Evolutionary conservation across 2,329 filamentous ascomycete species (phyloP).

Genomic region (Teratosphaeria viscida): DNA sequence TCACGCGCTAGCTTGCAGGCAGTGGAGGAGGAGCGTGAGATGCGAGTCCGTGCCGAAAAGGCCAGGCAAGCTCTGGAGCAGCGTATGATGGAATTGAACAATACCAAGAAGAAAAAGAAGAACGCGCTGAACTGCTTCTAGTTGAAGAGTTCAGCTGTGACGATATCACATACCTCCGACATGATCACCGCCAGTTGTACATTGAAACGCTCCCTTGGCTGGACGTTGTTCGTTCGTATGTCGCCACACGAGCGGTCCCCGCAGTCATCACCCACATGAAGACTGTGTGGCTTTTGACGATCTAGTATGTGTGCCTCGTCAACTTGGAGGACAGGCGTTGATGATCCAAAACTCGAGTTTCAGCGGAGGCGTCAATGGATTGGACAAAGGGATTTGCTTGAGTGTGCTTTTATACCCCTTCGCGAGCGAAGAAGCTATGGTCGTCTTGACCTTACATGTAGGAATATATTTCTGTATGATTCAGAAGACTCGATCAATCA

Average conservation of each 20-base stretch:
- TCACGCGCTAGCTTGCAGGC: conserved; percentile 64
- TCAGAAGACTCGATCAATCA: background rate
- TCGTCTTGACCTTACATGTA: background rate
- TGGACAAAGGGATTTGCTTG: background rate
- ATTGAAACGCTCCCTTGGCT: background rate
- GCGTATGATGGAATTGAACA: conserved; percentile 64
- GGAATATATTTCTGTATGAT: background rate
- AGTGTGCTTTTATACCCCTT: background rate
- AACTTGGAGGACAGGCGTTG: background rate
- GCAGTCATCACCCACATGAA: background rate
- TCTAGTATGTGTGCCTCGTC: background rate
- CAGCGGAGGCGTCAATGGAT: background rate
- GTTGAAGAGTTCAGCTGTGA: background rate
- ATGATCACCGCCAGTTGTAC: background rate
- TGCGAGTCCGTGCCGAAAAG: conserved; percentile 79
- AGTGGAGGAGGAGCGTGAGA: conserved; percentile 92
- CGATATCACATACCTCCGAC: background rate
- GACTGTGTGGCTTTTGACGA: background rate
- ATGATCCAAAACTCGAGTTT: background rate
- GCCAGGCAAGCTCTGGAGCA: conserved; percentile 84
- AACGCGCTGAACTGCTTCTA: conserved; percentile 98
- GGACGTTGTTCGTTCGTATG: background rate
- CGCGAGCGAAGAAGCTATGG: background rate
- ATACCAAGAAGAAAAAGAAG: conserved; percentile 83
- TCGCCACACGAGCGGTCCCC: background rate